Percentiles rank a stretch among this genome's conserved stretches.
Conservation (phyloP, 1,284 basidiomycete genomes). For the Phlebopus sp. region DNA sequence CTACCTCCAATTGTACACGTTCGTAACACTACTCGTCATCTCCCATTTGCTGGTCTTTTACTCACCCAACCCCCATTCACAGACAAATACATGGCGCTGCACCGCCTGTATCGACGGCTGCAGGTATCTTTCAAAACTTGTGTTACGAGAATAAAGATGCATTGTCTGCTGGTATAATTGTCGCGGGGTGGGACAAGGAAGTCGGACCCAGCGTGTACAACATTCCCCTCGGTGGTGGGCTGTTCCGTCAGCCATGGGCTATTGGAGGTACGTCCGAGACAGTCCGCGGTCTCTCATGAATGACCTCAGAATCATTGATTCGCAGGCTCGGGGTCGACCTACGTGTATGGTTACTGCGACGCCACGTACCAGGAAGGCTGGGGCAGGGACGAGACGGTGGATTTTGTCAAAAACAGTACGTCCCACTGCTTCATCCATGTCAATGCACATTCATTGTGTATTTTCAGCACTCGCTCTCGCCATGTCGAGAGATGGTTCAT, state of each 20-base stretch:
- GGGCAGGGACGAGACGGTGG: conserved; percentile 86
- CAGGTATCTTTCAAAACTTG: conserved; percentile 83
- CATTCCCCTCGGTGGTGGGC: conserved; percentile 89
- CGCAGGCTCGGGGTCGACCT: conserved; percentile 93
- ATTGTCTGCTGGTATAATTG: conserved; percentile 93
- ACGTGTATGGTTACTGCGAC: conserved; percentile 99
- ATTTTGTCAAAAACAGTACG: conserved; percentile 96
- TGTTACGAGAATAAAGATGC: conserved; percentile 95
- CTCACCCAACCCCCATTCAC: conserved; percentile 11
- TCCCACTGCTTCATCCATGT: conserved; percentile 16
- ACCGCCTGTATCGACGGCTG: conserved; percentile 82
- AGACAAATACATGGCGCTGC: conserved; percentile 69
- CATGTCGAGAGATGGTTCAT: conserved; percentile 97
- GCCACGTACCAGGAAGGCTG: conserved; percentile 96
- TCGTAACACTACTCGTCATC: conserved; percentile 21
- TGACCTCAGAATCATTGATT: conserved; percentile 7
- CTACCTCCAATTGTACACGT: conserved; percentile 81
- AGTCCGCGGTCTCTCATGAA: conserved; percentile 2
- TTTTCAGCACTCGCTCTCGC: conserved; percentile 84
- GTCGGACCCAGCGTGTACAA: conserved; percentile 95
- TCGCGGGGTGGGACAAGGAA: conserved; percentile 96
- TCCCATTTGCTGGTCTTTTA: background rate
- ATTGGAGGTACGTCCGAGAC: conserved; percentile 71
- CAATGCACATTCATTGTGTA: conserved; percentile 8
- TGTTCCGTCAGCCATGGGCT: conserved; percentile 95